Conservation (phyloP, 139 green algal species). For the Eudorina sp. region DNA sequence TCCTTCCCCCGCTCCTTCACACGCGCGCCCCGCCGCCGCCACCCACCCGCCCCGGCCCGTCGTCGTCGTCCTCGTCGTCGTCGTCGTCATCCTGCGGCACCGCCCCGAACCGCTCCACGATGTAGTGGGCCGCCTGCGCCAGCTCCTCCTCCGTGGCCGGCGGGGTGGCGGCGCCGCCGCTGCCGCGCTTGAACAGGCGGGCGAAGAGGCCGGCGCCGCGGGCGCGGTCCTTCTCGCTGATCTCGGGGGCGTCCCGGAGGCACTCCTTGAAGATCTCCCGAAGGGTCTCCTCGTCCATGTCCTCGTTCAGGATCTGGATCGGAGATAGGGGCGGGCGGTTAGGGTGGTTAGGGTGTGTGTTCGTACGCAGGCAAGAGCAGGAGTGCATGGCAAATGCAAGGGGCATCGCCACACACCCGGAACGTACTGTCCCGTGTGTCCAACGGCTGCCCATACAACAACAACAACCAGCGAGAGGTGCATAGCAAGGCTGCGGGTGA, state of each 20-base stretch:
- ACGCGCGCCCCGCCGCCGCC: not conserved
- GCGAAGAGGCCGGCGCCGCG: slow-evolving; percentile 25
- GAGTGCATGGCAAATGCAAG: too few relatives aligned
- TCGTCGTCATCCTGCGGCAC: slow-evolving; percentile 51
- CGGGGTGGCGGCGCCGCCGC: not conserved
- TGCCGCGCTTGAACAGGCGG: not conserved
- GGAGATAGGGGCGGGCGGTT: too few relatives aligned
- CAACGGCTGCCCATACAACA: too few relatives aligned
- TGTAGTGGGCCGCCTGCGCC: slow-evolving; percentile 58
- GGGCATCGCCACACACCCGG: too few relatives aligned
- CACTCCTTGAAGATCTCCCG: slow-evolving; percentile 68
- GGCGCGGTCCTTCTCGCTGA: slow-evolving; percentile 21
- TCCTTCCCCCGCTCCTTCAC: too few relatives aligned
- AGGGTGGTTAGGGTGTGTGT: too few relatives aligned
- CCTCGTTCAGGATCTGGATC: slow-evolving; percentile 74
- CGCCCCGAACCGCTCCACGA: slow-evolving; percentile 68
- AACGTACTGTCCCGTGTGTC: too few relatives aligned
- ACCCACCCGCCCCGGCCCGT: not conserved
- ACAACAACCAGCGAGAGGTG: too few relatives aligned
- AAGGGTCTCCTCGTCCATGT: slow-evolving; percentile 75
- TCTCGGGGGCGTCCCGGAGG: slow-evolving; percentile 61
- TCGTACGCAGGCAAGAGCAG: too few relatives aligned
- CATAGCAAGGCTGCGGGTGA: too few relatives aligned
- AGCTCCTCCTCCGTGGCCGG: slow-evolving; percentile 54
- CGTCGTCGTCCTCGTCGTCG: slow-evolving; percentile 50